Conservation (phyloP, 371 early-diverging fungal species). For the Mycotypha africana region DNA sequence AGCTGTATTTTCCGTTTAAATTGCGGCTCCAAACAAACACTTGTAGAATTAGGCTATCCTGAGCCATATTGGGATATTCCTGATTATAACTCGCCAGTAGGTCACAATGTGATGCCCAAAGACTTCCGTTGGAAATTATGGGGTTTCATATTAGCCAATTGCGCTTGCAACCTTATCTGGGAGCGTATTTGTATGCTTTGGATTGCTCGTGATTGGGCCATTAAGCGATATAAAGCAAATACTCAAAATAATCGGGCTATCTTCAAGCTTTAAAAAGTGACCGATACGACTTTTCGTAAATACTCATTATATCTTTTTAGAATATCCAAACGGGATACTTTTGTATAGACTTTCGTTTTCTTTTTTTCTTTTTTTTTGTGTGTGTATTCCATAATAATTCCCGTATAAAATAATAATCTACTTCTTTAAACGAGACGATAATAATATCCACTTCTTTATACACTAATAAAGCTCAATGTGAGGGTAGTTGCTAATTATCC, state of each 20-base stretch:
- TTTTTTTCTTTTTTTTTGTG: no score
- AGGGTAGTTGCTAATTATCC: no score
- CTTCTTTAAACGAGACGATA: no score
- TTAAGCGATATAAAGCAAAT: conserved; percentile 11
- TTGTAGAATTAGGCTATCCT: conserved; percentile 47
- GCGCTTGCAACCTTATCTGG: conserved; percentile 33
- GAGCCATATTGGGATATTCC: conserved; percentile 45
- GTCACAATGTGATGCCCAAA: conserved; percentile 68
- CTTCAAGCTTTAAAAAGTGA: conserved; percentile 24
- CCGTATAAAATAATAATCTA: no score
- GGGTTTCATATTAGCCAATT: conserved; percentile 33
- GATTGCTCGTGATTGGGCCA: conserved; percentile 34
- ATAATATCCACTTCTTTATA: no score
- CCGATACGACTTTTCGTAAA: no score
- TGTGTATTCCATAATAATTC: no score
- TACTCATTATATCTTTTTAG: no score
- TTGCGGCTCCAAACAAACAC: conserved; percentile 55
- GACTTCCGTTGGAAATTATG: conserved; percentile 63
- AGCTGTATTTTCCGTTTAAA: conserved; percentile 72
- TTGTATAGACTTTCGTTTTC: no score
- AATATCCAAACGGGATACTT: no score
- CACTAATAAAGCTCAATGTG: no score
- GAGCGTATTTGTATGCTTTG: conserved; percentile 52
- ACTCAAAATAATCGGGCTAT: conserved; percentile 14
- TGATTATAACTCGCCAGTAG: conserved; percentile 52